phyloP scores from a whole-genome alignment of 768 basidiomycete species.

The Russula foetens region DNA sequence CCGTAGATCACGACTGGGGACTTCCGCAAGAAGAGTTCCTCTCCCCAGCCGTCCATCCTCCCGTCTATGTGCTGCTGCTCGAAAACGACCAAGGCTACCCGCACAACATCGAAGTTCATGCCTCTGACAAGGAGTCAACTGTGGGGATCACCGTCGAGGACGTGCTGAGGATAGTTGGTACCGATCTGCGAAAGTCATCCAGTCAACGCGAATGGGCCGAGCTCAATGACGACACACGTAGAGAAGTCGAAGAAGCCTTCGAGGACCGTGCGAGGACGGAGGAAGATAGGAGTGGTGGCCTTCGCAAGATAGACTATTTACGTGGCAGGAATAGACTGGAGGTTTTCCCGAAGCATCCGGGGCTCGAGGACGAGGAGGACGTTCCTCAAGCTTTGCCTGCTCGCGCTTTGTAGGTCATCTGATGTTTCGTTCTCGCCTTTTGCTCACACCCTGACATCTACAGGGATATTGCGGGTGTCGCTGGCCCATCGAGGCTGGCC shows the following conservation, averaged over 20 bases:
- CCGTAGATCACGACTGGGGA: constrained; percentile 4
- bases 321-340: constrained; percentile 12
- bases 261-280: constrained; percentile 1
- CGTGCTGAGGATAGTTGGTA: background rate
- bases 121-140: background rate
- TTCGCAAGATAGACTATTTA: constrained; percentile 10
- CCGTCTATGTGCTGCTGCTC: background rate
- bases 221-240: constrained; percentile 5
- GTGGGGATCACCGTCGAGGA: constrained; percentile 13
- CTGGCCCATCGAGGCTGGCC: constrained; percentile 4
- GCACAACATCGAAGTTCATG: constrained; percentile 8
- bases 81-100: constrained; percentile 15
- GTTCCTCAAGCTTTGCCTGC: background rate
- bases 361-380: constrained; percentile 1
- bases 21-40: constrained; percentile 4
- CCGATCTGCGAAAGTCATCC: constrained; percentile 7
- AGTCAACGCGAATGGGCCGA: constrained; percentile 11
- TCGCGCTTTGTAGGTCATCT: constrained; percentile 9
- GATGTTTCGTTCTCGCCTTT: background rate
- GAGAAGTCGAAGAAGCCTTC: constrained; percentile 9
- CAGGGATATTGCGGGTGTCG: background rate
- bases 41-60: constrained; percentile 7
- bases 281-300: constrained; percentile 4
- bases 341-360: constrained; percentile 2
- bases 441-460: background rate